Conservation (phyloP, 495 filamentous ascomycete genomes). For the Penicillium malachiteum region DNA sequence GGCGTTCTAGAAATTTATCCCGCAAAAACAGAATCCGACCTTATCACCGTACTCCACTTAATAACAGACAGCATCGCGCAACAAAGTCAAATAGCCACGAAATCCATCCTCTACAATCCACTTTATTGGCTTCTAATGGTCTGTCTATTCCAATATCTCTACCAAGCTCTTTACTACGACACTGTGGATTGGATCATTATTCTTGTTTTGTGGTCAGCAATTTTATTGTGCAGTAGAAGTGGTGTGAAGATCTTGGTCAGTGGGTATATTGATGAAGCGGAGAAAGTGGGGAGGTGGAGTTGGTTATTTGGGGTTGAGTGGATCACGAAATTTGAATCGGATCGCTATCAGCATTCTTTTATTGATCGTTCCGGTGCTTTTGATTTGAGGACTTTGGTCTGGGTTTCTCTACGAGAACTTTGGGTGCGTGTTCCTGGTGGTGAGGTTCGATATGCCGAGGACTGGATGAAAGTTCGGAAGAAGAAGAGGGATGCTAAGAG, state of each 20-base stretch:
- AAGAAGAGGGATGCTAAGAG: not conserved
- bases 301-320: slow-evolving; percentile 38
- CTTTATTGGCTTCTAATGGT: slow-evolving; percentile 38
- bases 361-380: not conserved
- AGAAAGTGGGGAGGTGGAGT: slow-evolving; percentile 46
- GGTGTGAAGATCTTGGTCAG: slow-evolving; percentile 36
- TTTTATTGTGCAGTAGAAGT: slow-evolving; percentile 45
- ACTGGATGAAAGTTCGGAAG: no score
- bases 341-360: not conserved
- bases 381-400: not conserved
- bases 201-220: slow-evolving; percentile 34
- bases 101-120: slow-evolving; percentile 53
- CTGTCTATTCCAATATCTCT: slow-evolving; percentile 33
- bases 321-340: not conserved
- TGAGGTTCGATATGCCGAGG: not conserved
- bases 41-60: slow-evolving; percentile 47
- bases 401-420: not conserved
- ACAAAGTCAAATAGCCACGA: slow-evolving; percentile 56
- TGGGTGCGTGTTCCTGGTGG: not conserved
- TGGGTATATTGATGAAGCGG: slow-evolving; percentile 53
- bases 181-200: slow-evolving; percentile 15
- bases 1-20: slow-evolving; percentile 8
- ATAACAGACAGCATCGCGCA: slow-evolving; percentile 62
- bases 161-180: slow-evolving; percentile 40
- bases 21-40: slow-evolving; percentile 33